Conservation (phyloP, 2,329 filamentous ascomycete species). For the Cladosporium cucumerinum region DNA sequence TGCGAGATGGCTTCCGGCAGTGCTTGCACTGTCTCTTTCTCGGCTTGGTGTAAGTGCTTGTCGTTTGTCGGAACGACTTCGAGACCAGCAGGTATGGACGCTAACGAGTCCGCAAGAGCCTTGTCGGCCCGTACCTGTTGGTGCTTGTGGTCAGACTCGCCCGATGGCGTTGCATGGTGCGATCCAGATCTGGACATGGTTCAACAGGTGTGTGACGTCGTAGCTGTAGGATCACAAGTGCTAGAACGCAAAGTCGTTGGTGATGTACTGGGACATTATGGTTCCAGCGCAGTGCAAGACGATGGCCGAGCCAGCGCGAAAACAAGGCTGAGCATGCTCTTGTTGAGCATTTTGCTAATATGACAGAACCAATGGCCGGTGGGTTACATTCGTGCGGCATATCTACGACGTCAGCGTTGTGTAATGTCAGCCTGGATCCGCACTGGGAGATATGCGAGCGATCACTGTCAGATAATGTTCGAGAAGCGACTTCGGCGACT, state of each 20-base stretch:
- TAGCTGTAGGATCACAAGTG: neutral
- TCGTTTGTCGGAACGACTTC: neutral
- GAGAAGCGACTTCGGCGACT: too few species aligned
- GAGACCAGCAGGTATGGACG: neutral
- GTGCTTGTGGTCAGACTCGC: neutral
- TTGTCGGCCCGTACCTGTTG: neutral
- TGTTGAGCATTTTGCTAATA: neutral
- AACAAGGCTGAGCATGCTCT: neutral
- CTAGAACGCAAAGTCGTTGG: neutral
- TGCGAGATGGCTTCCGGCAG: neutral
- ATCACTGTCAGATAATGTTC: too few species aligned
- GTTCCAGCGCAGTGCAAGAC: neutral
- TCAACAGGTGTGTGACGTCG: too few species aligned
- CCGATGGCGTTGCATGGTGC: neutral
- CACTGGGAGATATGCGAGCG: neutral
- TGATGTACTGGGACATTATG: neutral
- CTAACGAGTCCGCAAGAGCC: neutral
- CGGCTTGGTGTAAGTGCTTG: neutral
- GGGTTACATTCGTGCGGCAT: neutral
- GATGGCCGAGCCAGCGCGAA: neutral
- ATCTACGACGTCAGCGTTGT: neutral
- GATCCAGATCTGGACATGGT: neutral
- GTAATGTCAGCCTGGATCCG: constrained; percentile 1
- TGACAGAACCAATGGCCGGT: neutral
- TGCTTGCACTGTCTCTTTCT: constrained; percentile 4